A percentile compares a stretch with the other conserved stretches of the same genome.
Evolutionary conservation across 2,329 filamentous ascomycete genomes (phyloP).

Genomic region (Fusarium nelsonii): DNA sequence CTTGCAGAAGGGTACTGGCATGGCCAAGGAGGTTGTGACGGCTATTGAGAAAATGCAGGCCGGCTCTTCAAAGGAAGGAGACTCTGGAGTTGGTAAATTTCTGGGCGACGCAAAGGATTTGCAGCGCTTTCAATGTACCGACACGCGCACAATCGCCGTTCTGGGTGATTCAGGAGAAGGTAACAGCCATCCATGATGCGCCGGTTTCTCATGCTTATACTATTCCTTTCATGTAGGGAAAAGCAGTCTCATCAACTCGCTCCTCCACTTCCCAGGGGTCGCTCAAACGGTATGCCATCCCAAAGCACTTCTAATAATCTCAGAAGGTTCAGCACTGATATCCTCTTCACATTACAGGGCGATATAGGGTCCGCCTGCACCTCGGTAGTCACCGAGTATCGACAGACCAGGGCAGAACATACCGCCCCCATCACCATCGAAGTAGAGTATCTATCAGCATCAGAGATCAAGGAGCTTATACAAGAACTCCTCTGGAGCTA

Average conservation of each 20-base stretch:
- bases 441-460: constrained; percentile 49
- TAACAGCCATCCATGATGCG: too few relatives aligned
- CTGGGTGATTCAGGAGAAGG: constrained; percentile 30
- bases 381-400: constrained; percentile 53
- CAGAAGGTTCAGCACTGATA: neutral
- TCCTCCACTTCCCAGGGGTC: constrained; percentile 50
- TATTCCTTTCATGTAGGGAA: constrained; percentile 29
- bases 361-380: constrained; percentile 53
- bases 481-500: constrained; percentile 52
- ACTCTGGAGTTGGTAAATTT: constrained; percentile 2
- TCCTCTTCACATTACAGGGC: constrained; percentile 10
- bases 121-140: constrained; percentile 14
- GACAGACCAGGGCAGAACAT: constrained; percentile 46
- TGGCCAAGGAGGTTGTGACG: neutral
- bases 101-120: constrained; percentile 7
- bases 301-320: rapidly evolving
- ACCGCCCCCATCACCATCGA: constrained; percentile 49
- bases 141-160: constrained; percentile 27
- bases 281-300: constrained; percentile 38
- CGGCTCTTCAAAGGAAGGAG: neutral
- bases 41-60: constrained; percentile 8
- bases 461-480: constrained; percentile 48
- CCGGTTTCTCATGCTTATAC: too few relatives aligned
- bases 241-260: constrained; percentile 54
- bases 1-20: too few relatives aligned